Conservation (phyloP, 2,329 filamentous ascomycete genomes). For the Hypomyces perniciosus region DNA sequence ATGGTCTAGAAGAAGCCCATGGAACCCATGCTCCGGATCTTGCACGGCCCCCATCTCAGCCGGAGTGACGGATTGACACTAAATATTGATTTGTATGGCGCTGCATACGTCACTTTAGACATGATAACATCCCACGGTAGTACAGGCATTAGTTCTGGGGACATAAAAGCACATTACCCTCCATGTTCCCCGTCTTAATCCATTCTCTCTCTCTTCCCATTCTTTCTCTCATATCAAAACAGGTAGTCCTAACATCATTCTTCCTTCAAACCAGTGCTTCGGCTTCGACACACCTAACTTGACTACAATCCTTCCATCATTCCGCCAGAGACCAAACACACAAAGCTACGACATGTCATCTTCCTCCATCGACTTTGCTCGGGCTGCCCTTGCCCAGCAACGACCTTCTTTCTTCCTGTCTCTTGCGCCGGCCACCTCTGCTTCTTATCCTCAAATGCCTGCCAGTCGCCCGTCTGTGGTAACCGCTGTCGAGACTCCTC, state of each 20-base stretch:
- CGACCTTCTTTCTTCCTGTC: conserved; percentile 41
- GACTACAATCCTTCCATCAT: conserved; percentile 8
- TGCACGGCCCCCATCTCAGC: conserved; percentile 7
- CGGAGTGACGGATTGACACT: neutral
- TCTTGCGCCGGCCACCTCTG: conserved; percentile 53
- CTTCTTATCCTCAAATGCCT: conserved; percentile 46
- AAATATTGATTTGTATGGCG: neutral
- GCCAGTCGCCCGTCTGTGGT: conserved; percentile 17
- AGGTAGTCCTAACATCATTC: neutral
- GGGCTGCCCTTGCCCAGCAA: conserved; percentile 10
- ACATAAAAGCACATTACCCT: conserved; percentile 25
- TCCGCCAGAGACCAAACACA: neutral
- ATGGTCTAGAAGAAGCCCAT: neutral
- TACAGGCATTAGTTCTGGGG: conserved; percentile 5
- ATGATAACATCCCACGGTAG: neutral
- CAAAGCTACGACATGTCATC: conserved; percentile 5
- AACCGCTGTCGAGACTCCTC: too few relatives aligned
- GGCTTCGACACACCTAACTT: neutral
- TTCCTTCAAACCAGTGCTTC: neutral
- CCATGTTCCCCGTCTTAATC: conserved; percentile 12
- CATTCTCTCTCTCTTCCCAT: conserved; percentile 6
- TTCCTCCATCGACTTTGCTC: conserved; percentile 11
- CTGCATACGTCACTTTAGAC: too few relatives aligned
- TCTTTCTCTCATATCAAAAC: conserved; percentile 12
- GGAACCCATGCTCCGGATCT: conserved; percentile 1